These are phyloP conservation scores for Exophiala dermatitidis DNA, from an alignment of 2,329 filamentous ascomycete genomes.

Conservation along the genomic window DNA sequence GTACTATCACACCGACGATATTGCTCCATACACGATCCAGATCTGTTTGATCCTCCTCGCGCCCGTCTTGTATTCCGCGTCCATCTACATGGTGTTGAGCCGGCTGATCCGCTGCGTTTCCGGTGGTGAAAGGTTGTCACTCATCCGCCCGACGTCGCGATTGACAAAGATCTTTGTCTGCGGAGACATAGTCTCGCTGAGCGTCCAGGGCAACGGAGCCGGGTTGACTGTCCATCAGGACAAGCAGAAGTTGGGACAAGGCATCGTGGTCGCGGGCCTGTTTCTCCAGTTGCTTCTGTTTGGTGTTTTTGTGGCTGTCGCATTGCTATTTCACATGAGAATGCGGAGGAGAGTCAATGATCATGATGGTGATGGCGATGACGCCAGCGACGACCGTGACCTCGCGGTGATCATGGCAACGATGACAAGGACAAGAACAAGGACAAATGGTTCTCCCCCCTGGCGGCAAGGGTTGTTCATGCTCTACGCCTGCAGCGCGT, in stretches of 20 bases:
- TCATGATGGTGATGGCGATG: too few species aligned
- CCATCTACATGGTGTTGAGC: conserved; percentile 42
- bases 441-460: conserved; percentile 10
- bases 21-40: conserved; percentile 28
- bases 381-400: too few species aligned
- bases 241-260: conserved; percentile 7
- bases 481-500: conserved; percentile 25
- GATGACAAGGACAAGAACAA: neutral
- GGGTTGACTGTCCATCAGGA: conserved; percentile 29
- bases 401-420: conserved; percentile 30
- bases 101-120: conserved; percentile 35
- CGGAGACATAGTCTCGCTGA: conserved; percentile 39
- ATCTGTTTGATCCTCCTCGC: conserved; percentile 41
- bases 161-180: conserved; percentile 37
- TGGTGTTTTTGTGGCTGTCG: conserved; percentile 26
- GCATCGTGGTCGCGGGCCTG: conserved; percentile 27
- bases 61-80: conserved; percentile 42
- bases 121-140: conserved; percentile 31
- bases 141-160: conserved; percentile 31
- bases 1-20: conserved; percentile 1
- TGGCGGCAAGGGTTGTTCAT: conserved; percentile 36
- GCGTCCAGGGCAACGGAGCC: conserved; percentile 39
- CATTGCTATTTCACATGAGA: conserved; percentile 25
- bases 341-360: conserved; percentile 8
- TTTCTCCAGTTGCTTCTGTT: conserved; percentile 29